Conservation (phyloP, 768 basidiomycete species). For the Russula sp. region DNA sequence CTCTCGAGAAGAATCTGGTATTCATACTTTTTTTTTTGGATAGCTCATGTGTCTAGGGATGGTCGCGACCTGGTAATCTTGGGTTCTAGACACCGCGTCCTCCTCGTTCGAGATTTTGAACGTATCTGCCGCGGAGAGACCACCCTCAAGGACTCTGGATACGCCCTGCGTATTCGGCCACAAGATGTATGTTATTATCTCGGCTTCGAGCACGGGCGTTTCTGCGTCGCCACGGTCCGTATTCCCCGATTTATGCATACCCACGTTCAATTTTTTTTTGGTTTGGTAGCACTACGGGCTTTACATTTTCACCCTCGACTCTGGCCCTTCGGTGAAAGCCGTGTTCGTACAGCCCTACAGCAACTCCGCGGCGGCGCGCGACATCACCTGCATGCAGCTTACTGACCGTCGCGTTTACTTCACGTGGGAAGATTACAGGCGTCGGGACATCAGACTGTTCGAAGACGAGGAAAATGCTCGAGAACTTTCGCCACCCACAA, state of each 20-base stretch:
- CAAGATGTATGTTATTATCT: constrained; percentile 7
- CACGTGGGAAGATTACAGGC: constrained; percentile 17
- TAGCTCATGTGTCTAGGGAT: constrained; percentile 36
- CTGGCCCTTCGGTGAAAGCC: background rate
- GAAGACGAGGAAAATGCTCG: background rate
- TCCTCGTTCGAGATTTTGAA: constrained; percentile 34
- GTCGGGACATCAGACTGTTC: constrained; percentile 9
- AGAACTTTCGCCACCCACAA: background rate
- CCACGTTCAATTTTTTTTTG: background rate
- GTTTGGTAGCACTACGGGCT: constrained; percentile 2
- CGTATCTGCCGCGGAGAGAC: constrained; percentile 24
- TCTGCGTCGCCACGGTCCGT: constrained; percentile 22
- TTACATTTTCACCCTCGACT: constrained; percentile 13
- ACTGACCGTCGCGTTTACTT: constrained; percentile 23
- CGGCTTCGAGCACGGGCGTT: constrained; percentile 20
- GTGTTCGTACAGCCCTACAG: constrained; percentile 8
- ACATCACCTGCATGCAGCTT: constrained; percentile 21
- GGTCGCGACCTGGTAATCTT: constrained; percentile 34
- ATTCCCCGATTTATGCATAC: background rate
- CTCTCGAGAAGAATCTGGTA: background rate
- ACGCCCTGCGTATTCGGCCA: background rate
- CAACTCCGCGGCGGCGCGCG: background rate
- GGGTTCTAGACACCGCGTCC: constrained; percentile 23
- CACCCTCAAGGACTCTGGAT: background rate
- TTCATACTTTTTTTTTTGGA: background rate